Evolutionary conservation across 257 asterid genomes (phyloP), one percentile per base, ranked within the genome.

Genomic region (Phtheirospermum japonicum): DNA sequence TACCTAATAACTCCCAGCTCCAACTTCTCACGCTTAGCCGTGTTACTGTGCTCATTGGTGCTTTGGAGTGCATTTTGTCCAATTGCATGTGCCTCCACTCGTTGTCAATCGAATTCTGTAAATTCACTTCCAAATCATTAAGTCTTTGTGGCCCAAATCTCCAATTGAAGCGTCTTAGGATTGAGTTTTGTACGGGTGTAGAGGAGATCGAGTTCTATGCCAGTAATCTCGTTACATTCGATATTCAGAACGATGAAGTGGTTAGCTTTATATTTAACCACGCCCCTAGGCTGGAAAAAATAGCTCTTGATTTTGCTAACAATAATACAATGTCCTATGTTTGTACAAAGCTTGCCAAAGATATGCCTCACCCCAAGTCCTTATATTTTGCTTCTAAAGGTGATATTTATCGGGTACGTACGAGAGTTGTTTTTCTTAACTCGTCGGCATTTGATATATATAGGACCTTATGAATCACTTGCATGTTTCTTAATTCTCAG

Each of bases 401-500:
- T 3, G 28, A 23, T 23, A 23, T 23, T 1, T 23, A 23, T 23
- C 28, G 3, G 28, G n/a, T n/a, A n/a, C n/a, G 28, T 23, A 12
- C 10, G 11, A 1, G 1, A 1, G 1, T 1, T 23, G 3, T 23
- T 23, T 23, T 23, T 23, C 3, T 23, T 23, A 23, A 33, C 7
- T 5, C 0, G 9, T 1, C 4, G 39, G 6, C 4, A 2, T 58
- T 17, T 3, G 9, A 1, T 11, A 17, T 36, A 36, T 4, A n/a
- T n/a, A n/a, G n/a, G 30, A 57, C 3, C 9, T 32, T 9, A 0
- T 57, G n/a, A n/a, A n/a, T 9, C 4, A 58, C 59, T 12, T 1
- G 4, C 59, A 30, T 33, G 37, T 58, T 58, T 58, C 33, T 50
- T 50, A 8, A 18, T 17, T 50, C 32, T 50, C 57, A 36, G 50